phyloP scores from a whole-genome alignment of 2,329 filamentous ascomycete genomes.

The Talaromyces piceae region DNA sequence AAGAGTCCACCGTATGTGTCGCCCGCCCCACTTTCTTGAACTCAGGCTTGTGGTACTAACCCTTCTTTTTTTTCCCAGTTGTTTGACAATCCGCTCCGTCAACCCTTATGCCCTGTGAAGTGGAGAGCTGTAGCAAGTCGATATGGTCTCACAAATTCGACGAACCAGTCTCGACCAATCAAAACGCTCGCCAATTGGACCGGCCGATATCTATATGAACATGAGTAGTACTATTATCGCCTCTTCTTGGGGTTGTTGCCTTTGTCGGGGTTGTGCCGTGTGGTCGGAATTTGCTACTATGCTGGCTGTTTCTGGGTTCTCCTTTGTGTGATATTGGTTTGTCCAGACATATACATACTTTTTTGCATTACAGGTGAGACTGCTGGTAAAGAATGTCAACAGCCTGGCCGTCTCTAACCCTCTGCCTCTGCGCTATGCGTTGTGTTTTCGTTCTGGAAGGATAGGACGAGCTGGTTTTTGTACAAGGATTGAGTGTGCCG shows the following conservation, averaged over 20 bases:
- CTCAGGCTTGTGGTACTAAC: conserved; percentile 16
- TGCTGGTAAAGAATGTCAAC: background rate
- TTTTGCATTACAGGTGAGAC: background rate
- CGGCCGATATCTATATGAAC: background rate
- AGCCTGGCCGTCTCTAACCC: background rate
- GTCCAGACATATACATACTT: conserved; percentile 8
- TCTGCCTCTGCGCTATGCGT: background rate
- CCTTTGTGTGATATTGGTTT: conserved; percentile 10
- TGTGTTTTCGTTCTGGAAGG: background rate
- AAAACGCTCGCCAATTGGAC: background rate
- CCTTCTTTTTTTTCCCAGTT: conserved; percentile 29
- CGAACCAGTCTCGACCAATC: background rate
- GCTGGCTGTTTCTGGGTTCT: conserved; percentile 8
- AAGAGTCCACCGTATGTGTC: conserved; percentile 97
- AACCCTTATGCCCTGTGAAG: conserved; percentile 44
- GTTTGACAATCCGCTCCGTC: conserved; percentile 44
- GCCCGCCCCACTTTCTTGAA: background rate
- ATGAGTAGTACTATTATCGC: conserved; percentile 6
- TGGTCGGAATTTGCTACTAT: conserved; percentile 2
- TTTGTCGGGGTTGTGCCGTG: conserved; percentile 3
- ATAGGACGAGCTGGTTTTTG: background rate
- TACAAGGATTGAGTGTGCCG: conserved; percentile 7
- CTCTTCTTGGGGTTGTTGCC: background rate
- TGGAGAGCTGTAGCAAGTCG: background rate
- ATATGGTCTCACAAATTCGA: background rate